Evolutionary conservation across 805 yeast genomes (phyloP).

Genomic region (Novakomyces olei): DNA sequence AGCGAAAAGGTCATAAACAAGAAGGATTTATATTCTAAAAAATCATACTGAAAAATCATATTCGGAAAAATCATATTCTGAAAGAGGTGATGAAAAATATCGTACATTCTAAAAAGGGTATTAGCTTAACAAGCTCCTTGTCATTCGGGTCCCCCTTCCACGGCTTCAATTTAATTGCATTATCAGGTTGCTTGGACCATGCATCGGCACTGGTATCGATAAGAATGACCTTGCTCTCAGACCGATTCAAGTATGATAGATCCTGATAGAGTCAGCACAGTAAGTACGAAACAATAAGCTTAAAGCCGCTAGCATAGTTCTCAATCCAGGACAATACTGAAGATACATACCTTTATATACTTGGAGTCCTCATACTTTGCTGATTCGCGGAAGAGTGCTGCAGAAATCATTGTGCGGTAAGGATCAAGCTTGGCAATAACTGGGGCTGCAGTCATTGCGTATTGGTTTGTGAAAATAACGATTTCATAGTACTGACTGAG

Average conservation of each 20-base stretch:
- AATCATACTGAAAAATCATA: too few relatives aligned
- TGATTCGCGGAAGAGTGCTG: conserved; percentile 75
- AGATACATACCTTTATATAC: too few relatives aligned
- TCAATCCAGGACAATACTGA: too few relatives aligned
- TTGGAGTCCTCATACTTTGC: conserved; percentile 76
- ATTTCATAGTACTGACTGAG: conserved; percentile 89
- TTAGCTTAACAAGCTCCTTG: conserved; percentile 44
- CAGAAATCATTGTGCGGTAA: conserved; percentile 66
- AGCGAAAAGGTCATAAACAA: too few relatives aligned
- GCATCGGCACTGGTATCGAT: conserved; percentile 58
- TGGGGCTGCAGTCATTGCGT: conserved; percentile 65
- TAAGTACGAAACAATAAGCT: too few relatives aligned
- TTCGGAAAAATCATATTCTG: too few relatives aligned
- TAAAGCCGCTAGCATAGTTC: too few relatives aligned
- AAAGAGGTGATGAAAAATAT: too few relatives aligned
- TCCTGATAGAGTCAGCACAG: too few relatives aligned
- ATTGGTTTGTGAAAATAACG: conserved; percentile 70
- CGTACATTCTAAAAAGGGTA: conserved; percentile 85
- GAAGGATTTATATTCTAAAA: too few relatives aligned
- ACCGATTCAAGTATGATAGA: conserved; percentile 74
- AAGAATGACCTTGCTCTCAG: conserved; percentile 53
- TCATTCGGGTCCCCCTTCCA: conserved; percentile 84
- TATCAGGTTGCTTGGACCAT: conserved; percentile 71
- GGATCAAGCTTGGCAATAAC: conserved; percentile 83
- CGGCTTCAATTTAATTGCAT: conserved; percentile 61